Conservation (phyloP, 768 basidiomycete genomes). For the Collybiopsis confluens region DNA sequence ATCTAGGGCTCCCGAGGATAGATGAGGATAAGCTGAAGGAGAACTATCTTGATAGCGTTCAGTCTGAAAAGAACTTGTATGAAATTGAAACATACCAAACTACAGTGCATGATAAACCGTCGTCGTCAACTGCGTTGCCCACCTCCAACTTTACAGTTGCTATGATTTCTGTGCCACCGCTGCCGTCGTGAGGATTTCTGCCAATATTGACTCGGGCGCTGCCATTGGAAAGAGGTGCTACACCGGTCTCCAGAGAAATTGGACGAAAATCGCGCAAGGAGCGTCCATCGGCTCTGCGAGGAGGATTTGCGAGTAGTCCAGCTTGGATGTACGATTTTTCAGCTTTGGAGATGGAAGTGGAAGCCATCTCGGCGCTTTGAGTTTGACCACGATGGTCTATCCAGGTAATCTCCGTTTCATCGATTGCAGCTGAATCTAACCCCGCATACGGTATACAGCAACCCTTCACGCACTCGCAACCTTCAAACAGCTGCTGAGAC, state of each 20-base stretch:
- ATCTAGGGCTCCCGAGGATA: slow-evolving; percentile 60
- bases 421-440: neutral
- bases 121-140: slow-evolving; percentile 43
- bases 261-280: slow-evolving; percentile 60
- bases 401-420: neutral
- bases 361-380: slow-evolving; percentile 18
- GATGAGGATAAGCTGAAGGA: slow-evolving; percentile 73
- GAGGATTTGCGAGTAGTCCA: slow-evolving; percentile 52
- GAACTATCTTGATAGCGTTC: slow-evolving; percentile 52
- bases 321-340: slow-evolving; percentile 74
- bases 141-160: slow-evolving; percentile 82
- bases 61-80: slow-evolving; percentile 6
- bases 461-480: slow-evolving; percentile 47
- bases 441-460: neutral
- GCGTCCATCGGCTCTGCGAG: slow-evolving; percentile 78
- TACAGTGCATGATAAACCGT: slow-evolving; percentile 63
- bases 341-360: slow-evolving; percentile 61
- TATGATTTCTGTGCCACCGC: slow-evolving; percentile 72
- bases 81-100: slow-evolving; percentile 58
- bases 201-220: slow-evolving; percentile 78
- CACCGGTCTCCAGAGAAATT: slow-evolving; percentile 71
- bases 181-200: slow-evolving; percentile 43
- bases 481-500: slow-evolving; percentile 43
- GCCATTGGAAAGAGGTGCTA: slow-evolving; percentile 79
- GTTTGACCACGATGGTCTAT: slow-evolving; percentile 3